These are phyloP conservation scores for Monascus ruber DNA, from an alignment of 2,329 filamentous ascomycete genomes.

Conservation along the genomic window DNA sequence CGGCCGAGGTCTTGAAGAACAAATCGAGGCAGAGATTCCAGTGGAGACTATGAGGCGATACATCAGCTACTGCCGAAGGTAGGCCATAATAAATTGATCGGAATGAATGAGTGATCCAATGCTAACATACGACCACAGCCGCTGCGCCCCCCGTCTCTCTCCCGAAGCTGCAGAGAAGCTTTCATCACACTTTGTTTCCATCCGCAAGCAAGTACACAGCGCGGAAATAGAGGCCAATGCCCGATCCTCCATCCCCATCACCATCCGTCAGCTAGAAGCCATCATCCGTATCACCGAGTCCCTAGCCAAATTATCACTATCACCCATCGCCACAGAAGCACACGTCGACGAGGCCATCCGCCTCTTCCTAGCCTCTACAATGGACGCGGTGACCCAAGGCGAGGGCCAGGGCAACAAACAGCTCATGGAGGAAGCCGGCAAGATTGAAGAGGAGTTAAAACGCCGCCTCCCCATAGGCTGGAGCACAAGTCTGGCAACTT, in stretches of 20 bases:
- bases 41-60: constrained; percentile 97
- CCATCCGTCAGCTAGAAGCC: constrained; percentile 89
- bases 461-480: constrained; percentile 85
- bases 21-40: constrained; percentile 74
- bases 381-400: constrained; percentile 93
- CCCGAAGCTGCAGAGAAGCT: constrained; percentile 89
- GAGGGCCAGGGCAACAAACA: constrained; percentile 74
- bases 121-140: constrained; percentile 37
- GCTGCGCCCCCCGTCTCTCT: constrained; percentile 83
- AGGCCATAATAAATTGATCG: constrained; percentile 29
- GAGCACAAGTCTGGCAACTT: constrained; percentile 78
- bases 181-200: constrained; percentile 92
- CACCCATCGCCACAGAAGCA: constrained; percentile 72
- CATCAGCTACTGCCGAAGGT: constrained; percentile 93
- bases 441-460: constrained; percentile 80
- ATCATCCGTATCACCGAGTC: constrained; percentile 96
- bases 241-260: constrained; percentile 91
- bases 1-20: constrained; percentile 68
- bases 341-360: constrained; percentile 97
- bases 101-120: too few species aligned
- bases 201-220: constrained; percentile 84
- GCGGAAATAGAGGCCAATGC: constrained; percentile 82
- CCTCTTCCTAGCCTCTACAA: constrained; percentile 88
- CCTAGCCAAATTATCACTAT: constrained; percentile 79
- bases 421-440: constrained; percentile 77